Evolutionary conservation across 225 moss, liverwort and hornwort genomes (phyloP), one percentile per base, ranked within the genome.

Genomic region (Sphagnum contortum): DNA sequence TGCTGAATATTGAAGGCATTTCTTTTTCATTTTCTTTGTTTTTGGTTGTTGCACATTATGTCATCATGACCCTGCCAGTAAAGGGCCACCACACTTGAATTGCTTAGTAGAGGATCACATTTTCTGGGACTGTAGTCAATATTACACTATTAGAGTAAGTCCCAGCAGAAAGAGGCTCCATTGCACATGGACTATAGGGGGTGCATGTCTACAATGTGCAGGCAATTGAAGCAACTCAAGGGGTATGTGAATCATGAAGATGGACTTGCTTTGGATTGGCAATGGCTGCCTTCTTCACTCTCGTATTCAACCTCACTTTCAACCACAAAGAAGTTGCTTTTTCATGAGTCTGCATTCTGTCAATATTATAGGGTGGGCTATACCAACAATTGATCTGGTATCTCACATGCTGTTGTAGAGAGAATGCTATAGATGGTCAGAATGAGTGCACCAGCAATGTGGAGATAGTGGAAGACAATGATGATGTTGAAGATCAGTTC

Each of bases 401-500:
- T 50, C 68, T 57, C 48, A 14, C 1, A 57, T 68, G 59, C 64
- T 4, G 11, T 62, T 71, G 62, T 79, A 83, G 83, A 64, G 71
- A 78, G 64, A 71, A 71, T 8, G 74, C 71, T 62, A 69, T 67
- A 46, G 73, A 76, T 54, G 52, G 66, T 60, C 75, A 74, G 64
- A 74, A 61, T 65, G 54, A 66, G 66, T 64, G 73, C 48, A 48
- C 70, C 50, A 71, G 78, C 47, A 67, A 66, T 58, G 81, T 74
- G 69, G 82, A 88, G 52, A 46, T 73, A 49, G 55, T 78, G 11
- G 77, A 85, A 64, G 83, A 80, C 50, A 82, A 79, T 45, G 68
- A 71, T 57, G 89, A 77, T 51, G 71, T 80, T 66, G 76, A 81
- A 48, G 75, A 82, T 49, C 74, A 79, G 51, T 71, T 75, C 57